Percentiles rank a stretch among this genome's conserved stretches.
Evolutionary conservation across 306 rosid species (phyloP).

Genomic region (Argentina anserina): DNA sequence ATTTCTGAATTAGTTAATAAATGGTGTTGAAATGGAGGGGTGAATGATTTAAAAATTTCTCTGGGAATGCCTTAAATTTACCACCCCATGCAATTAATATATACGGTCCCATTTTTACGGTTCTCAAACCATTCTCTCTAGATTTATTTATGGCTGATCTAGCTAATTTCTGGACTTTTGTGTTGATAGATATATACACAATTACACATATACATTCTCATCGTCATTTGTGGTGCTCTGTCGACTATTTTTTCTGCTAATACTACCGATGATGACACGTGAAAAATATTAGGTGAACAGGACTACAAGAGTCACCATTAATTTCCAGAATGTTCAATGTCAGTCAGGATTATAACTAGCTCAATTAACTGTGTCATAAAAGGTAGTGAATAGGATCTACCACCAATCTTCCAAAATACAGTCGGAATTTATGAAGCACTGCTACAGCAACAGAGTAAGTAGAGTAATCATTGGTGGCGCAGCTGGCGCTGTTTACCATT

Average conservation of each 20-base stretch:
- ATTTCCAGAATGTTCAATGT: not conserved
- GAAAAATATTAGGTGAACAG: not conserved
- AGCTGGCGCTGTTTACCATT: not conserved
- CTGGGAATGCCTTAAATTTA: not conserved
- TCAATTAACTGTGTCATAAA: not conserved
- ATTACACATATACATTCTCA: not conserved
- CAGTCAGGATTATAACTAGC: not conserved
- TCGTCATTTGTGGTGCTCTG: not conserved
- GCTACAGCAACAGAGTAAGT: not conserved
- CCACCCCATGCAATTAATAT: not conserved
- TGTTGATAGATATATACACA: not conserved
- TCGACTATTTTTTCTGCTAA: not conserved
- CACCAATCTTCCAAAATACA: not conserved
- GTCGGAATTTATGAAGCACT: not conserved
- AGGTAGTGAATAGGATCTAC: not conserved
- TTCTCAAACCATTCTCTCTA: slow-evolving; percentile 7
- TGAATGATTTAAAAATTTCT: not conserved
- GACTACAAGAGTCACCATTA: not conserved
- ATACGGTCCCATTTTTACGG: slow-evolving; percentile 13
- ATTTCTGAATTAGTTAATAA: not conserved
- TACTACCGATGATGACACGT: not conserved
- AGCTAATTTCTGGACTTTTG: not conserved
- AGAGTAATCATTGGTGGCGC: not conserved
- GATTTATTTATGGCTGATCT: slow-evolving; percentile 9
- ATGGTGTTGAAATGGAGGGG: not conserved